phyloP scores from a whole-genome alignment of 495 filamentous ascomycete genomes.

The Baudoinia panamericana region DNA sequence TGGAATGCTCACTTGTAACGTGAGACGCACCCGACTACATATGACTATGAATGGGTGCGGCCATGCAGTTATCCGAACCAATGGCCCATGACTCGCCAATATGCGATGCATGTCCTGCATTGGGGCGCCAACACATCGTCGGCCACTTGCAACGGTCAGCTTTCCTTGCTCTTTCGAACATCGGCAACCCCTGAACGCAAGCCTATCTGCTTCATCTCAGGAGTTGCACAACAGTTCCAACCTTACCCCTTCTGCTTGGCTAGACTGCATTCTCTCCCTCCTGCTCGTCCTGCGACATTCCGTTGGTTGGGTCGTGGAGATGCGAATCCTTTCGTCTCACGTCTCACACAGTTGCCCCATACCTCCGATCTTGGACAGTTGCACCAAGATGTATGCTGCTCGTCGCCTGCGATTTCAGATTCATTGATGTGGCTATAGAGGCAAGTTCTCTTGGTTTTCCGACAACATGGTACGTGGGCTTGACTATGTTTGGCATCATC shows the following conservation, averaged over 20 bases:
- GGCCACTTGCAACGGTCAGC: not conserved
- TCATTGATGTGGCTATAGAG: constrained; percentile 2
- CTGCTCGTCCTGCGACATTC: constrained; percentile 3
- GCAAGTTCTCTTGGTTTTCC: not conserved
- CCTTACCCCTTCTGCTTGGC: constrained; percentile 8
- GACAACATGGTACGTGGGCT: constrained; percentile 10
- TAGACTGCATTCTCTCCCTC: constrained; percentile 12
- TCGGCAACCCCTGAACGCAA: constrained; percentile 12
- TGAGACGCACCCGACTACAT: not conserved
- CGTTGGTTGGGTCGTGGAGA: constrained; percentile 1
- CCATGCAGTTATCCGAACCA: not conserved
- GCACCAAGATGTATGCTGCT: constrained; percentile 15
- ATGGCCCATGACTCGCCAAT: not conserved
- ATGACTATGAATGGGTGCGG: not conserved
- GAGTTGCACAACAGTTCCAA: constrained; percentile 13
- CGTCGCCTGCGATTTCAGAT: constrained; percentile 8
- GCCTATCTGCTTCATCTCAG: constrained; percentile 16
- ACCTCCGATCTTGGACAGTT: constrained; percentile 4
- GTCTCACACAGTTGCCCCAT: not conserved
- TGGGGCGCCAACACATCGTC: constrained; percentile 10
- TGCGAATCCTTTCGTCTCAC: constrained; percentile 8
- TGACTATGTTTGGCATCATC: not conserved
- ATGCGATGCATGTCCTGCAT: constrained; percentile 7
- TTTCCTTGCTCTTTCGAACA: not conserved
- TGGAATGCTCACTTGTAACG: constrained; percentile 5